phyloP scores from a whole-genome alignment of 306 rosid genomes.

The Trifolium pratense region DNA sequence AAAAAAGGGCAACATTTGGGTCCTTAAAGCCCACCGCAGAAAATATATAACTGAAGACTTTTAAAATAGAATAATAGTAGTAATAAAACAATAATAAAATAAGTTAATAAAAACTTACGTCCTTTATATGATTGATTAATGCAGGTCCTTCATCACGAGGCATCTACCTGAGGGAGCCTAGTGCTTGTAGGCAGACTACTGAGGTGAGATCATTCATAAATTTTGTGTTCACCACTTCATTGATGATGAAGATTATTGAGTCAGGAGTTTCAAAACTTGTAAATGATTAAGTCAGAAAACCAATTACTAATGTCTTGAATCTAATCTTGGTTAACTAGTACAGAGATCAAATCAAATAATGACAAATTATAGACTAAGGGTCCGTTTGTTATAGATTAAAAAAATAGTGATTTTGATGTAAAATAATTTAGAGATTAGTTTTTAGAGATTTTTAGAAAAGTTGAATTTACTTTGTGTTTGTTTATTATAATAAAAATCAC shows the following conservation, averaged over 20 bases:
- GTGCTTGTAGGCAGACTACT: slow-evolving; percentile 69
- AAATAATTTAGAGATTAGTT: no score
- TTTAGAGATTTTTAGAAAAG: no score
- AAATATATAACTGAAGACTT: no score
- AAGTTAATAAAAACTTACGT: not conserved
- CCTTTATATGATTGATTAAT: slow-evolving; percentile 47
- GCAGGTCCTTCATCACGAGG: slow-evolving; percentile 84
- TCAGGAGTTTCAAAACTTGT: slow-evolving; percentile 20
- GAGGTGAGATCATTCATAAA: slow-evolving; percentile 71
- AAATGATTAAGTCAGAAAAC: slow-evolving; percentile 14
- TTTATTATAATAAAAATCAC: no score
- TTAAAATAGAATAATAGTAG: no score
- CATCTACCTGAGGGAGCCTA: slow-evolving; percentile 90
- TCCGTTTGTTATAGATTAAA: no score
- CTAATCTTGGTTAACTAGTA: not conserved
- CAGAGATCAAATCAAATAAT: not conserved
- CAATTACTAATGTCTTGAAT: slow-evolving; percentile 6
- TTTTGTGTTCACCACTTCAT: slow-evolving; percentile 28
- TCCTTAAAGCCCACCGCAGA: no score
- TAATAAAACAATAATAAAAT: no score
- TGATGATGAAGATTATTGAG: slow-evolving; percentile 15
- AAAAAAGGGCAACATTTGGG: no score
- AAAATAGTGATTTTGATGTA: no score
- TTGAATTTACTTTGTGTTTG: no score
- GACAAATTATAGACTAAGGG: not conserved